These are phyloP conservation scores for Poterioochromonas sp. DNA, from an alignment of 352 stramenopile species.

Conservation along the genomic window DNA sequence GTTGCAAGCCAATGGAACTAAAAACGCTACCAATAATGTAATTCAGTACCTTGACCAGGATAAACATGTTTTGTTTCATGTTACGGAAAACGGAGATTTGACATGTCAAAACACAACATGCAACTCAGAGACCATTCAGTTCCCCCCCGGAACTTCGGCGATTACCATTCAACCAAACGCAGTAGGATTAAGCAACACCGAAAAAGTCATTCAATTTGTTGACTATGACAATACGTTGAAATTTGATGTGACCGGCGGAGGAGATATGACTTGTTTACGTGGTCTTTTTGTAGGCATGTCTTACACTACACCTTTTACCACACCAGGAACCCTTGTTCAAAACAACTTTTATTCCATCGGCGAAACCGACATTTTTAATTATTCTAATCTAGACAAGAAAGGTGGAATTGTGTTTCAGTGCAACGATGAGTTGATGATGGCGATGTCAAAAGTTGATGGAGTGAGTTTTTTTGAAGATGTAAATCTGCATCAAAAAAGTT, in stretches of 20 bases:
- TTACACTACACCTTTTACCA: slow-evolving; percentile 28
- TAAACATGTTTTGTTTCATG: neutral
- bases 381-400: slow-evolving; percentile 23
- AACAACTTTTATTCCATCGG: slow-evolving; percentile 28
- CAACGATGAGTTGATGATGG: slow-evolving; percentile 24
- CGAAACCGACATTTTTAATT: slow-evolving; percentile 29
- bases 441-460: slow-evolving; percentile 30
- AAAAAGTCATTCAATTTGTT: slow-evolving; percentile 29
- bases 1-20: neutral
- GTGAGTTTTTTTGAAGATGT: slow-evolving; percentile 31
- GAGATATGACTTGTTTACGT: slow-evolving; percentile 27
- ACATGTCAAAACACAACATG: slow-evolving; percentile 14
- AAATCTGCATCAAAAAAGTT: slow-evolving; percentile 32
- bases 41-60: slow-evolving; percentile 2
- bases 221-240: slow-evolving; percentile 21
- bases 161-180: slow-evolving; percentile 26
- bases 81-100: slow-evolving; percentile 13
- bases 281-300: slow-evolving; percentile 19
- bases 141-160: slow-evolving; percentile 16
- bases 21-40: neutral
- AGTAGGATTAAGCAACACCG: slow-evolving; percentile 14
- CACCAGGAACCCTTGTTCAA: slow-evolving; percentile 26
- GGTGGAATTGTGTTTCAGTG: slow-evolving; percentile 27
- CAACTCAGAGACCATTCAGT: slow-evolving; percentile 25
- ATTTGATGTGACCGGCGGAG: slow-evolving; percentile 26